Conservation (phyloP, 257 asterid genomes). For the Penstemon davidsonii region DNA sequence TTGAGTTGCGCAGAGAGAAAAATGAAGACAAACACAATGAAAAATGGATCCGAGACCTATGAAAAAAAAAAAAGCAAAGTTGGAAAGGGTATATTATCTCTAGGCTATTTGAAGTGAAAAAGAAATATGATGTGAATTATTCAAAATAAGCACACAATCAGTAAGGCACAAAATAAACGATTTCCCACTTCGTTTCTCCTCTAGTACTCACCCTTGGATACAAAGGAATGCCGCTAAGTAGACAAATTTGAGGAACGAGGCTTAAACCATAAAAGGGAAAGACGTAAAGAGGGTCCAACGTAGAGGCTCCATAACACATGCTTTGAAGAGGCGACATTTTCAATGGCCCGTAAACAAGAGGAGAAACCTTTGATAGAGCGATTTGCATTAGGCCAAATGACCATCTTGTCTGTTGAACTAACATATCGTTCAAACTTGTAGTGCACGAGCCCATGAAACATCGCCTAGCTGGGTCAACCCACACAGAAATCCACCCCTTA, state of each 20-base stretch:
- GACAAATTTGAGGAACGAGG: conserved; percentile 43
- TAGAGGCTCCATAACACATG: conserved; percentile 36
- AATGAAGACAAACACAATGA: conserved; percentile 34
- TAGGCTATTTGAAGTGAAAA: no score
- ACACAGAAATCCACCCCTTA: conserved; percentile 51
- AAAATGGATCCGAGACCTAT: conserved; percentile 55
- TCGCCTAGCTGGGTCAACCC: conserved; percentile 35
- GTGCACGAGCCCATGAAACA: conserved; percentile 47
- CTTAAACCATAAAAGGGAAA: conserved; percentile 32
- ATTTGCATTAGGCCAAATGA: conserved; percentile 40
- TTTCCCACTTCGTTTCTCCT: conserved; percentile 2
- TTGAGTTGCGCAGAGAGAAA: conserved; percentile 50
- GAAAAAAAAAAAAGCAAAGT: neutral
- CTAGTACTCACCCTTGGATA: conserved; percentile 41
- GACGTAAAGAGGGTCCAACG: conserved; percentile 22
- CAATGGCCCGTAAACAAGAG: conserved; percentile 38
- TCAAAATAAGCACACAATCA: no score
- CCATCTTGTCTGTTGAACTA: conserved; percentile 33
- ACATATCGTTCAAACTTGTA: conserved; percentile 37
- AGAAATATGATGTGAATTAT: no score
- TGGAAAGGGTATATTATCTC: conserved; percentile 8
- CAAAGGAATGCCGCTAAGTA: conserved; percentile 35
- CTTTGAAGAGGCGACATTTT: conserved; percentile 38
- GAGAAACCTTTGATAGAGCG: conserved; percentile 34
- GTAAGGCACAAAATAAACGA: conserved; percentile 7